phyloP scores from a whole-genome alignment of 2,329 filamentous ascomycete species.

The Celoporthe dispersa region DNA sequence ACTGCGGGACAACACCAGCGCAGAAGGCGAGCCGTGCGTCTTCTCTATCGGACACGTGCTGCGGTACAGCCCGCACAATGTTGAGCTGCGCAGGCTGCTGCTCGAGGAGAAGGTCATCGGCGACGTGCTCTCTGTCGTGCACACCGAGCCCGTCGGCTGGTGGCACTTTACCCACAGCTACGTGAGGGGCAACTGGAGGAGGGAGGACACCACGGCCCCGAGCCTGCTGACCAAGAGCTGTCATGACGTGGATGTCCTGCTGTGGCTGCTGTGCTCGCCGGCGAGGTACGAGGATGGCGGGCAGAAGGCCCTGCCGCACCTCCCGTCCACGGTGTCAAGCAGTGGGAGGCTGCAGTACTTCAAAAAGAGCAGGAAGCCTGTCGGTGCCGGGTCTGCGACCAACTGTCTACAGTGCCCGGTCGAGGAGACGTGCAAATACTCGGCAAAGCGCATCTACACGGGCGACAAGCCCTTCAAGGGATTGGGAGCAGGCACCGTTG shows the following conservation, averaged over 20 bases:
- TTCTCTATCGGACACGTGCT: constrained; percentile 95
- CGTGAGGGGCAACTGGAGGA: constrained; percentile 93
- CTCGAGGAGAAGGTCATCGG: constrained; percentile 78
- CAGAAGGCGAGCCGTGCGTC: constrained; percentile 49
- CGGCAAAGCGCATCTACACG: constrained; percentile 81
- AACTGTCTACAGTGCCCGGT: constrained; percentile 85
- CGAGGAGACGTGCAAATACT: constrained; percentile 80
- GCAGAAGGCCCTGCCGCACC: constrained; percentile 59
- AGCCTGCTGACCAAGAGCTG: constrained; percentile 93
- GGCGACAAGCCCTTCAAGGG: constrained; percentile 61
- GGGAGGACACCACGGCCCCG: constrained; percentile 74
- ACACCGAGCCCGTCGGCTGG: constrained; percentile 93
- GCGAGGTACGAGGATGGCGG: constrained; percentile 47
- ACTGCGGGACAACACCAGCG: constrained; percentile 46
- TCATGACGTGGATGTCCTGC: constrained; percentile 89
- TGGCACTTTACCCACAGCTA: constrained; percentile 95
- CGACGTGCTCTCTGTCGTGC: constrained; percentile 82
- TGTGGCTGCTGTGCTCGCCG: constrained; percentile 88
- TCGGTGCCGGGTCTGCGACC: constrained; percentile 73
- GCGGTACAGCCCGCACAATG: constrained; percentile 91
- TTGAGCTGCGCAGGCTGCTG: constrained; percentile 78
- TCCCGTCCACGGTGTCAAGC: constrained; percentile 77
- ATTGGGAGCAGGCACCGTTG: constrained; percentile 66
- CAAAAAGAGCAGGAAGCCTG: constrained; percentile 74
- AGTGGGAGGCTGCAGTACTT: constrained; percentile 80